Base-by-base conservation (phyloP, 2,329 filamentous ascomycete genomes). In the Diaporthe australafricana region DNA sequence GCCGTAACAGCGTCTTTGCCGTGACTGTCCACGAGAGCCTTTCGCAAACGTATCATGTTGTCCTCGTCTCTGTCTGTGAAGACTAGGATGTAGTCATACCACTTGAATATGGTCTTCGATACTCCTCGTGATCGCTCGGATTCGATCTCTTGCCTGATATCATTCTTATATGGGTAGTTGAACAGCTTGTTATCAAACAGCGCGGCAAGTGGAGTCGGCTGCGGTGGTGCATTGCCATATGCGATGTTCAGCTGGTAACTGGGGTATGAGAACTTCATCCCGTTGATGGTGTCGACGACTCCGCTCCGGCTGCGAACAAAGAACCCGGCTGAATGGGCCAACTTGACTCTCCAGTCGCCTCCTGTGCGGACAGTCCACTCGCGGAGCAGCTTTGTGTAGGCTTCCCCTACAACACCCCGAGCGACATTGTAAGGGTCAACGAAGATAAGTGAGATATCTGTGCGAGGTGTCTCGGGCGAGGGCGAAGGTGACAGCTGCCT, bases 41-140 rank as follows among this genome's bases (percentile, higher is more conserved):
- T 68, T 57, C 75, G 77, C 20, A 79, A 62, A 32, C 75, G 75
- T 35, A 77, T 48, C 67, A 79, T 55, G 30, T 77, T 79, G 30
- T 78, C 76, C 53, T 78, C 74, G 27, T 79, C 78, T 3, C 77
- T 72, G 30, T 70, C 55, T 20, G 76, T 77, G 56, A 79, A 79
- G 7, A 77, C 77, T 11, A 78, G 38, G 68, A 79, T 73, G 35
- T 74, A 78, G 62, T 79, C 77, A 27, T 77, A 79, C 0, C 55
- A 35, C 35, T 70, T 56, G 60, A 78, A 79, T 11, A 76, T 72
- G 32, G 72, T 72, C 67, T 69, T 76, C 9, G 53, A 47, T 32
- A 79, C 9, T 16, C 78, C 78, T 1, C 71, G 50, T 2, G 75
- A 76, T 6, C 38, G 66, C 11, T 72, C 72, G 9, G 48, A 70